Evolutionary conservation across 225 moss, liverwort and hornwort species (phyloP), one percentile per base, ranked within the genome.

Genomic region (Polytrichum formosum): DNA sequence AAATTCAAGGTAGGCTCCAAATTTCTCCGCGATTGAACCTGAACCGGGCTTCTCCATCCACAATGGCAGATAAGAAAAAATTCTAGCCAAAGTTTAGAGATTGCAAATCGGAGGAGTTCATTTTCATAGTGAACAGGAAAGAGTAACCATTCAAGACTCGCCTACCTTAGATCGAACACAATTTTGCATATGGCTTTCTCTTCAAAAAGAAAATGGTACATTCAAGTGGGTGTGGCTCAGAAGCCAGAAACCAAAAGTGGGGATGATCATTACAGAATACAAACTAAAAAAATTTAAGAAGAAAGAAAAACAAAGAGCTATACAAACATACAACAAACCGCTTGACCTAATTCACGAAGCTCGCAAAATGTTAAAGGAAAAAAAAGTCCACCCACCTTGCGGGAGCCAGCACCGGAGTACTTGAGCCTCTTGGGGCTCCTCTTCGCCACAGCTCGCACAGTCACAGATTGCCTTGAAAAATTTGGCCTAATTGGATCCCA

Each of bases 381-480:
- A 21, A 53, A 19, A 67, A 26, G 26, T 23, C 28, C n/a, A 65
- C 56, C 30, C 71, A 91, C 95, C 90, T 93, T 93, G 37, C 93
- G 88, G 26, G 83, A 77, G 53, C 73, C 87, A 74, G 79, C 75
- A 64, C 76, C 78, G 26, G 90, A 77, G 23, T 96, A 96, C 73
- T 90, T 96, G 66, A 91, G 84, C 46, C 93, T 84, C 88, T 96
- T 96, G 67, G 96, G 96, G 66, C 90, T 96, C 53, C 96, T 88
- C 80, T 93, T 96, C 63, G 92, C 81, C 18, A 82, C 55, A 68
- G 95, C 91, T 37, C 88, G 81, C 56, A 86, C 74, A 8, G 73
- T 73, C 4, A 84, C 71, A 56, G 46, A 13, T 16, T 16, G 46
- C 46, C 46, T 13, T 46, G 10, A 3, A 46, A 4, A 46, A 46